Conservation (phyloP, 148 eudicot genomes). For the Rhododendron ovatum region DNA sequence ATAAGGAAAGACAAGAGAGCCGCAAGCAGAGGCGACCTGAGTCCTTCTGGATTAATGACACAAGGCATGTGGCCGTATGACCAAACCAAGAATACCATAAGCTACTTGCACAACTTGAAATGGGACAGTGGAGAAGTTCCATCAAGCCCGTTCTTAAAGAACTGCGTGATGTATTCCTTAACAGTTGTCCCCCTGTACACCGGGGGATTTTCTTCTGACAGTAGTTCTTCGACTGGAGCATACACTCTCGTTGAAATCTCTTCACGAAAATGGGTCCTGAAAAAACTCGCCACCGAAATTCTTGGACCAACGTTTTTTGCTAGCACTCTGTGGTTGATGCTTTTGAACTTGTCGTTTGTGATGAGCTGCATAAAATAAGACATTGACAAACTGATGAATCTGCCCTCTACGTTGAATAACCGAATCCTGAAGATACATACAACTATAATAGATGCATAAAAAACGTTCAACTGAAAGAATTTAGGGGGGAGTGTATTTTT, state of each 20-base stretch:
- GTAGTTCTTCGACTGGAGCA: constrained; percentile 29
- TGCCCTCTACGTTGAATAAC: neutral
- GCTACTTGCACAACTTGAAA: constrained; percentile 17
- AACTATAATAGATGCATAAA: neutral
- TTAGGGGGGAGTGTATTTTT: too few relatives aligned
- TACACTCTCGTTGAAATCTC: neutral
- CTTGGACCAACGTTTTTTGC: constrained; percentile 39
- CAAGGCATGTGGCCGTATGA: neutral
- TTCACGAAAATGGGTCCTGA: constrained; percentile 1
- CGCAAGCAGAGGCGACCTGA: too few relatives aligned
- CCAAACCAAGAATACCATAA: neutral
- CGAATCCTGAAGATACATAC: neutral
- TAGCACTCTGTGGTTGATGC: constrained; percentile 42
- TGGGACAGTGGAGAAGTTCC: constrained; percentile 10
- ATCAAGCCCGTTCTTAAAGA: constrained; percentile 4
- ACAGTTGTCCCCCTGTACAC: constrained; percentile 16
- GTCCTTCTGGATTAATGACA: neutral
- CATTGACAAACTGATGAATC: neutral
- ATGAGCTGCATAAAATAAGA: constrained; percentile 26
- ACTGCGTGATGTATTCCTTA: neutral
- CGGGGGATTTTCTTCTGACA: constrained; percentile 16
- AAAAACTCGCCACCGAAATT: constrained; percentile 46
- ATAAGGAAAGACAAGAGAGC: neutral
- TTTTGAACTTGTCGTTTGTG: constrained; percentile 49
- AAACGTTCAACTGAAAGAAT: too few relatives aligned